Percentiles rank a stretch among this genome's conserved stretches.
Conservation (phyloP, 202 grass and related monocot genomes). For the Elaeis oleifera region DNA sequence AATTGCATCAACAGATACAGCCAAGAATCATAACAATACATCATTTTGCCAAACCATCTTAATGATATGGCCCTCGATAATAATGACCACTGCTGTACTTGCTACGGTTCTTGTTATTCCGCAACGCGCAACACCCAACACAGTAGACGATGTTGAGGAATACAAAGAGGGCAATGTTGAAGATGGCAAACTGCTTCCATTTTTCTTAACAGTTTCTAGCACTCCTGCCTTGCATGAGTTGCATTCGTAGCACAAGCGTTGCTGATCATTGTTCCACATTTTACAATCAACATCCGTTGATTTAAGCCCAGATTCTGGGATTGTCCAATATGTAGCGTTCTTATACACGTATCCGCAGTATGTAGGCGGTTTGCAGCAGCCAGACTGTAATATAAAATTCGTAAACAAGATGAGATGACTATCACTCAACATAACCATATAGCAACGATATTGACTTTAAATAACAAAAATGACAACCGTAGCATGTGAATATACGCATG, state of each 20-base stretch:
- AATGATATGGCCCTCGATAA: too few relatives aligned
- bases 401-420: too few relatives aligned
- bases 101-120: background rate
- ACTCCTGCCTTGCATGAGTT: slow-evolving; percentile 15
- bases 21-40: too few relatives aligned
- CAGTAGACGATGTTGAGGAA: slow-evolving; percentile 7
- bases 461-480: background rate
- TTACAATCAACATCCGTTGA: background rate
- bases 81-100: too few relatives aligned
- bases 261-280: slow-evolving; percentile 6
- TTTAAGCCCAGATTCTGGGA: background rate
- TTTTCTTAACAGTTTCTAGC: background rate
- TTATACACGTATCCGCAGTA: slow-evolving; percentile 54
- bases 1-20: too few relatives aligned
- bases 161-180: slow-evolving; percentile 1
- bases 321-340: slow-evolving; percentile 42
- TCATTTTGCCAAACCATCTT: too few relatives aligned
- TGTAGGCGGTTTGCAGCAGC: slow-evolving; percentile 84
- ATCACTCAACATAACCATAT: too few relatives aligned
- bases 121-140: background rate
- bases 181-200: slow-evolving; percentile 11
- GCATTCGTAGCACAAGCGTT: slow-evolving; percentile 5
- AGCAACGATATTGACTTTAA: background rate
- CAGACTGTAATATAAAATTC: slow-evolving; percentile 36
- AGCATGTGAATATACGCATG: too few relatives aligned